Conservation (phyloP, 306 rosid species). For the Lupinus albus region DNA sequence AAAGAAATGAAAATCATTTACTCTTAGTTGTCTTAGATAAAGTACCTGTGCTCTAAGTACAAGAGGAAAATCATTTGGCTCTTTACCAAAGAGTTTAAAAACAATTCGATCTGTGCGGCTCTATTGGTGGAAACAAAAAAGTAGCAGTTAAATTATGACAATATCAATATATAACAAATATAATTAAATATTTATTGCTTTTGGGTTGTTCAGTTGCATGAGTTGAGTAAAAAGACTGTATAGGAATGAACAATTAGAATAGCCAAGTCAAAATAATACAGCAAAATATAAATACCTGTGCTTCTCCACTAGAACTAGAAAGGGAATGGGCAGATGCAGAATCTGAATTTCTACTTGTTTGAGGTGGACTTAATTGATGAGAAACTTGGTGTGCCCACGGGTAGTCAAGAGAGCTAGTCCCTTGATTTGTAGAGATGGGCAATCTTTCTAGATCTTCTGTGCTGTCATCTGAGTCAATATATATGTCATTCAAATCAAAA, state of each 20-base stretch:
- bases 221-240: background rate
- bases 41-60: constrained; percentile 59
- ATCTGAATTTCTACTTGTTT: constrained; percentile 89
- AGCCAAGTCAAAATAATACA: constrained; percentile 32
- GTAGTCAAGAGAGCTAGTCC: constrained; percentile 65
- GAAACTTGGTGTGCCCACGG: constrained; percentile 72
- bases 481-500: constrained; percentile 81
- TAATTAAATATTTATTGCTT: background rate
- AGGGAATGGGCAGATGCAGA: constrained; percentile 94
- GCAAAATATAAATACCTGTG: constrained; percentile 63
- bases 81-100: constrained; percentile 63
- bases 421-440: constrained; percentile 60
- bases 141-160: constrained; percentile 29
- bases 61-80: constrained; percentile 54
- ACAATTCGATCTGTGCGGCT: constrained; percentile 60
- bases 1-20: constrained; percentile 32
- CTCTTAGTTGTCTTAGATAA: constrained; percentile 29
- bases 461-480: constrained; percentile 82
- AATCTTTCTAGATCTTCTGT: constrained; percentile 64
- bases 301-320: constrained; percentile 89
- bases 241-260: background rate
- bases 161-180: constrained; percentile 23
- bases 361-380: constrained; percentile 95
- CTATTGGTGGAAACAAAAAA: constrained; percentile 47
- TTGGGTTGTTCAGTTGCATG: constrained; percentile 1